Percentiles rank a stretch among this genome's conserved stretches.
These are phyloP conservation scores for Coccomyxa subellipsoidea DNA, from an alignment of 163 green algal genomes.

Conservation along the genomic window DNA sequence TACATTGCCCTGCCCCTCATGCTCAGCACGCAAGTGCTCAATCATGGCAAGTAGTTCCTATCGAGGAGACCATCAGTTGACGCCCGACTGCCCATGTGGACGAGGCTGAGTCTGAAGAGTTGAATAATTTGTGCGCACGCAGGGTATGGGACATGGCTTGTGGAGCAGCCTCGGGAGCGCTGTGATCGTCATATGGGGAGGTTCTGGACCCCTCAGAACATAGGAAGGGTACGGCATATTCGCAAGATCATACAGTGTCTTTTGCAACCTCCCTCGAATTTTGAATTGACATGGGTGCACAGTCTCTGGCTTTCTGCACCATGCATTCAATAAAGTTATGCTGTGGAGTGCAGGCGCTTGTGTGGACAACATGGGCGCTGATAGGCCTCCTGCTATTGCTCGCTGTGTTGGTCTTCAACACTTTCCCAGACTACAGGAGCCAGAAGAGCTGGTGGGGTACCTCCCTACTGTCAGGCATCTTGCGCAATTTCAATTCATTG, in stretches of 20 bases:
- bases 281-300: too few relatives aligned
- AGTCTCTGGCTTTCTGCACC: too few relatives aligned
- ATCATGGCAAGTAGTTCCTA: too few relatives aligned
- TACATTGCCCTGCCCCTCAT: too few relatives aligned
- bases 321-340: too few relatives aligned
- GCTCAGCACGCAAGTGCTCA: too few relatives aligned
- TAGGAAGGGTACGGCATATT: background rate
- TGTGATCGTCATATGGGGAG: background rate
- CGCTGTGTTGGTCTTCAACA: conserved; percentile 38
- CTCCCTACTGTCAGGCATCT: too few relatives aligned
- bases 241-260: background rate
- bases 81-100: background rate
- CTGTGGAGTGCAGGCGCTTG: conserved; percentile 16
- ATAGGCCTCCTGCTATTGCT: conserved; percentile 15
- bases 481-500: too few relatives aligned
- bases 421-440: conserved; percentile 43
- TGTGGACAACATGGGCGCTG: conserved; percentile 44
- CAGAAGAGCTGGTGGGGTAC: conserved; percentile 21
- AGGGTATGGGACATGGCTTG: conserved; percentile 28
- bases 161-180: background rate
- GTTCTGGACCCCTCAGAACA: background rate
- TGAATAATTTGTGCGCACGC: background rate
- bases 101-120: background rate
- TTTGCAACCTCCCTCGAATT: too few relatives aligned
- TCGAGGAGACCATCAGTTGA: too few relatives aligned